phyloP scores from a whole-genome alignment of 2,329 filamentous ascomycete species.

The Grosmannia huntii region DNA sequence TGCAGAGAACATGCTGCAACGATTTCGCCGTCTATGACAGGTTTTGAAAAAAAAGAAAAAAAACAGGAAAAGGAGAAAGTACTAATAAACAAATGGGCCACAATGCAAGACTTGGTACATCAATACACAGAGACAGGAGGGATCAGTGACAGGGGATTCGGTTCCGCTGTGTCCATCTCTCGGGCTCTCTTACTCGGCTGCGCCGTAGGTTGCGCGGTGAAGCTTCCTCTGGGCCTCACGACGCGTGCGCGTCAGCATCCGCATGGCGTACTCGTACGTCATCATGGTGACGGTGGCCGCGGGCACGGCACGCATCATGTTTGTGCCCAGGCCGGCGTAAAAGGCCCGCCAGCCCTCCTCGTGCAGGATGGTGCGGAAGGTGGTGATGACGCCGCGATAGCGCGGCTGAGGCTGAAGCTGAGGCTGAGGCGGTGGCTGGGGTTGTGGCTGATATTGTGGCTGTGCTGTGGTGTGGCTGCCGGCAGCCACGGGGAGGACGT shows the following conservation, averaged over 20 bases:
- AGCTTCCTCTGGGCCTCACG: constrained; percentile 24
- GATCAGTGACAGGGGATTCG: not conserved
- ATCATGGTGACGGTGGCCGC: constrained; percentile 96
- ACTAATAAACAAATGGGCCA: not conserved
- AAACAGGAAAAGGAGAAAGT: not conserved
- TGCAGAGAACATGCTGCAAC: not conserved
- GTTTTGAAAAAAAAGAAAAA: not conserved
- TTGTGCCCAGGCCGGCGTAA: constrained; percentile 93
- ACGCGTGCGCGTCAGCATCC: constrained; percentile 32
- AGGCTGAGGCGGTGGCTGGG: not conserved
- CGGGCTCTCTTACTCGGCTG: not conserved
- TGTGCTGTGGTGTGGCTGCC: not conserved
- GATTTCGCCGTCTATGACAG: not conserved
- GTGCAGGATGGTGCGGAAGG: constrained; percentile 68
- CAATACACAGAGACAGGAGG: not conserved
- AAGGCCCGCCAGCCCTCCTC: constrained; percentile 97
- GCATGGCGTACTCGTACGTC: constrained; percentile 75
- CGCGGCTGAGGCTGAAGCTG: constrained; percentile 23
- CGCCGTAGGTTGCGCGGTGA: constrained; percentile 3
- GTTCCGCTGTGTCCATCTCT: not conserved
- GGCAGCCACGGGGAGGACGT: not conserved
- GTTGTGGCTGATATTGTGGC: not conserved
- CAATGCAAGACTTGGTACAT: not conserved
- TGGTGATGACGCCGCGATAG: constrained; percentile 71
- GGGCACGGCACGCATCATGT: constrained; percentile 90